Base-by-base conservation (phyloP, 208 protist species). In the Trypanosoma congolense region DNA sequence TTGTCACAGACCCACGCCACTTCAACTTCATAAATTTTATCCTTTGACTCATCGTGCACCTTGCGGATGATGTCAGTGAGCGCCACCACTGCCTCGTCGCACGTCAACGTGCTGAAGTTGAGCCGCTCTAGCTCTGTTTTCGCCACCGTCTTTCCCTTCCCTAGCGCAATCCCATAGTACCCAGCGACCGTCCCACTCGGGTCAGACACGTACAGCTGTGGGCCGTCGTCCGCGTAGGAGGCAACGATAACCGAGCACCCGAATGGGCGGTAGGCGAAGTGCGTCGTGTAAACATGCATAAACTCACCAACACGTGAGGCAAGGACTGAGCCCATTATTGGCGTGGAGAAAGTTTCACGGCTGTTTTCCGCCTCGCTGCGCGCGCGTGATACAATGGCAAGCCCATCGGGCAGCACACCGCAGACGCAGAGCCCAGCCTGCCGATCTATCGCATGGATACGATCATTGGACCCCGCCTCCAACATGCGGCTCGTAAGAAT, bases 111-210 rank as follows among this genome's bases (percentile, higher is more conserved):
- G 9, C 54, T 40, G 40, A 99, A 95, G 54, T 98, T 83, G 21
- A 99, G 70, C 72, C 99, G 99, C 86, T 99, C 98, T 12, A 99
- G 63, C 76, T 99, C 97, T 25, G 96, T 97, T 66, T 99, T 98
- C n/a, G 97, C 97, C 8, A 97, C 81, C 40, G 96, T 94, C 75
- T 97, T 98, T 14, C 82, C 96, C 73, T 99, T 99, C 18, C 98
- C 98, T n/a, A 98, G 73, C 12, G 98, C 96, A 43, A 90, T 73
- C 16, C 83, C 98, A 66, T 92, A 96, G 81, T 98, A 99, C 3
- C 95, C 94, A 38, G 78, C 83, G n/a, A 90, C 80, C 25, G 83
- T 88, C 47, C 96, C 97, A 41, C 96, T 98, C 8, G 98, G 97
- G 61, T 99, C 97, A 54, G 98, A 85, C 52, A 97, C 81, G 76